phyloP scores from a whole-genome alignment of 2,329 filamentous ascomycete species.

The Xylariales sp. region DNA sequence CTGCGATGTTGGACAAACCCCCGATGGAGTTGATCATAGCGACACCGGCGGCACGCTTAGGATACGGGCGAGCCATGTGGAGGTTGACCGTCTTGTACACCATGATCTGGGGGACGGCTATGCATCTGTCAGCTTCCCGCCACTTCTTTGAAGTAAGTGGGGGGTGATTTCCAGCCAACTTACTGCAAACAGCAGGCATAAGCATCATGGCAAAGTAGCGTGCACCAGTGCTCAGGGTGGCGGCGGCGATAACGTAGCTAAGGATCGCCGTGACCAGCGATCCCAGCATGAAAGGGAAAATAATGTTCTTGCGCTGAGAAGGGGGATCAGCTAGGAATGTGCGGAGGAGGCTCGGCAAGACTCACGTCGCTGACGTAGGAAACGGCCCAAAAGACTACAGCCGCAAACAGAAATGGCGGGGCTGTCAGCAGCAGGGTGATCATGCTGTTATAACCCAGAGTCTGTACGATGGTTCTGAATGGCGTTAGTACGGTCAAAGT shows the following conservation, averaged over 20 bases:
- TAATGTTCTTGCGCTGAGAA: constrained; percentile 22
- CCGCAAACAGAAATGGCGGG: constrained; percentile 24
- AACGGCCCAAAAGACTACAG: constrained; percentile 24
- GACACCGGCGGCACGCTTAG: constrained; percentile 21
- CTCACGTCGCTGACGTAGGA: too few species aligned
- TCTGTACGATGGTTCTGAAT: constrained; percentile 36
- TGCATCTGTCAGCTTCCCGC: too few species aligned
- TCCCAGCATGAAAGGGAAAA: constrained; percentile 20
- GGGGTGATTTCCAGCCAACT: too few species aligned
- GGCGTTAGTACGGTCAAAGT: too few species aligned
- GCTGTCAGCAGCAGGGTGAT: constrained; percentile 16
- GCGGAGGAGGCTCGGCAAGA: too few species aligned
- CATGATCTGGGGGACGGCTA: constrained; percentile 1
- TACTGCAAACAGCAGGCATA: constrained; percentile 12
- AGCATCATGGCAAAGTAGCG: constrained; percentile 28
- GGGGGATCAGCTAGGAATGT: too few species aligned
- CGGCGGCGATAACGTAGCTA: constrained; percentile 25
- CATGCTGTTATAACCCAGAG: constrained; percentile 36
- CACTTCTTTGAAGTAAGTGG: too few species aligned
- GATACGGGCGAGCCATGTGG: constrained; percentile 16
- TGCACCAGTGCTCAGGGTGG: constrained; percentile 20
- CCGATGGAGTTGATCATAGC: constrained; percentile 23
- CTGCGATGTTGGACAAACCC: constrained; percentile 24
- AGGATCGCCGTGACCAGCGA: constrained; percentile 20
- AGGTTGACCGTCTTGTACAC: constrained; percentile 7